Conservation (phyloP, 2,329 filamentous ascomycete species). For the Trichoderma breve region DNA sequence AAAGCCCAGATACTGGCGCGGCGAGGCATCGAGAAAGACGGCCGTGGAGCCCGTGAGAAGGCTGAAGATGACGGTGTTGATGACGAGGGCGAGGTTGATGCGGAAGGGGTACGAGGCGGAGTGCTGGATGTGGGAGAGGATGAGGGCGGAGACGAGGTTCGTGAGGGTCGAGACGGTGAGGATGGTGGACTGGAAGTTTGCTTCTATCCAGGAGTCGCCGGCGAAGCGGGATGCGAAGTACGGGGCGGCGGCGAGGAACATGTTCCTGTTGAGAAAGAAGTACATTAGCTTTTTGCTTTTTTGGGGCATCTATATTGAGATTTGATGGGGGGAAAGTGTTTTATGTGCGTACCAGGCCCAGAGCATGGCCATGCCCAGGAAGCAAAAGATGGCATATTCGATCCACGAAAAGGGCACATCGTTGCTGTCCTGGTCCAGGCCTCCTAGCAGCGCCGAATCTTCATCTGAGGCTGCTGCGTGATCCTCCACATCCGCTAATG, state of each 20-base stretch:
- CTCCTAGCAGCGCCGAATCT: slow-evolving; percentile 11
- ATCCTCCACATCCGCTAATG: slow-evolving; percentile 27
- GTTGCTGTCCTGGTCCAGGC: slow-evolving; percentile 33
- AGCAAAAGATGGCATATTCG: slow-evolving; percentile 80
- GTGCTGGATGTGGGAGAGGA: slow-evolving; percentile 77
- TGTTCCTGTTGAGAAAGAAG: slow-evolving; percentile 66
- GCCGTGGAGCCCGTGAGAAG: slow-evolving; percentile 79
- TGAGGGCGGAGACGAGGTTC: slow-evolving; percentile 72
- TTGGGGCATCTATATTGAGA: neutral
- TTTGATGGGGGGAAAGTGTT: neutral
- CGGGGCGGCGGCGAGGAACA: slow-evolving; percentile 92
- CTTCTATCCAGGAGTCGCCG: slow-evolving; percentile 65
- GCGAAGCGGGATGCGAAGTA: slow-evolving; percentile 87
- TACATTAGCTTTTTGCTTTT: neutral
- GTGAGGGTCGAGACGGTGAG: slow-evolving; percentile 81
- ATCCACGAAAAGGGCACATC: slow-evolving; percentile 72
- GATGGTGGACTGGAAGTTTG: slow-evolving; percentile 87
- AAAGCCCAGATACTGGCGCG: slow-evolving; percentile 73
- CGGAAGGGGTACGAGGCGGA: slow-evolving; percentile 84
- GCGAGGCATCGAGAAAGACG: slow-evolving; percentile 59
- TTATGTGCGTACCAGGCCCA: slow-evolving; percentile 80
- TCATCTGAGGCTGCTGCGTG: neutral
- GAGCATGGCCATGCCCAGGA: slow-evolving; percentile 89
- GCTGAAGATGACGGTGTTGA: slow-evolving; percentile 75
- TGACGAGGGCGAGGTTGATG: slow-evolving; percentile 71